Evolutionary conservation across 2,329 filamentous ascomycete species (phyloP), one percentile per base, ranked within the genome.

Genomic region (Blastomyces percursus): DNA sequence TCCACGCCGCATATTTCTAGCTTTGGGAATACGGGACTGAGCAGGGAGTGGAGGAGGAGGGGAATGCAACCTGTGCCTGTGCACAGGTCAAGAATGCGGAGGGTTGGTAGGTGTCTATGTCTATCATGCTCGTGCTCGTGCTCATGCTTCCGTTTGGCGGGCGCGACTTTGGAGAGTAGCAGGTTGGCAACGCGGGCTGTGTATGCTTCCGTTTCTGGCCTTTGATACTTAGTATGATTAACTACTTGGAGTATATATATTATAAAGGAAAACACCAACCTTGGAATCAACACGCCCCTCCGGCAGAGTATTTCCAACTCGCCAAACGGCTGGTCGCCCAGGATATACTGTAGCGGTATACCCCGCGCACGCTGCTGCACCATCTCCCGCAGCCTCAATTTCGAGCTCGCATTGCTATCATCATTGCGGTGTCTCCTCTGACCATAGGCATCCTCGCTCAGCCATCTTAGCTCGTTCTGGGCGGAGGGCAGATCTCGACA

Each of bases 21-120:
- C 0, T 66, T 58, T 1, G 72, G 68, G 59, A 78, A 73, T 24
- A 73, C 69, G 3, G 71, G 67, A 40, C 69, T 71, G 63, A 91
- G 81, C 11, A 86, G 79, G 44, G 86, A 79, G 65, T 88, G 84
- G 7, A 96, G 80, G 2, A 90, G 82, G 9, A 97, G 81, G 0
- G 91, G 83, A 66, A 97, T 96, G 75, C 93, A 96, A 4, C 94
- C 94, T 5, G 89, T 90, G 11, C 94, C 94, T 0, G 91, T 92
- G 74, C 94, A 97, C 38, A 96, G 79, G 73, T 99, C 94, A 9
- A 96, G 74, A 50, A 97, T 78, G 14, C 80, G 82, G 14, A 95
- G 68, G 19, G 70, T 65, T 68, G 67, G 66, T 24, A 21, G 21
- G 40, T 35, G 35, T 19, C 59, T 24, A 66, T 64, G 24, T 55